A percentile compares a stretch with the other conserved stretches of the same genome.
These are phyloP conservation scores for Somion occarium DNA, from an alignment of 1,284 basidiomycete species.

Conservation along the genomic window DNA sequence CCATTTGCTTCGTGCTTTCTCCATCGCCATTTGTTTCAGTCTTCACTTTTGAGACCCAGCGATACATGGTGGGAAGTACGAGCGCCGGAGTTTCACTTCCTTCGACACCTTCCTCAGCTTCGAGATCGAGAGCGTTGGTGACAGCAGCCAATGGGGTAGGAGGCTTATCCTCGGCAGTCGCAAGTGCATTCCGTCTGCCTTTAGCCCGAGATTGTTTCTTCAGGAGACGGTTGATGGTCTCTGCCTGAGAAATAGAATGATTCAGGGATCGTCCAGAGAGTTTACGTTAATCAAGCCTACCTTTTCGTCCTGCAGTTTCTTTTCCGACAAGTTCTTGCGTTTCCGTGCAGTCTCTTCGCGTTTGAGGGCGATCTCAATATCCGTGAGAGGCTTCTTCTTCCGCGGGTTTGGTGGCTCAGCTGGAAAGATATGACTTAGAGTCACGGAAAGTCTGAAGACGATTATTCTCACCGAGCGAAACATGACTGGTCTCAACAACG, in stretches of 20 bases:
- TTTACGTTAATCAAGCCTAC: constrained; percentile 32
- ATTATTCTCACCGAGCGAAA: constrained; percentile 46
- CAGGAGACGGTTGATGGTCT: constrained; percentile 87
- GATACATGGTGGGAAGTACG: constrained; percentile 47
- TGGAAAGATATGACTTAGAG: constrained; percentile 7
- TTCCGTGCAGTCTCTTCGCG: constrained; percentile 85
- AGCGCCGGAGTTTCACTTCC: constrained; percentile 15
- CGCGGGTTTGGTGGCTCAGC: constrained; percentile 43
- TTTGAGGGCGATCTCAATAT: constrained; percentile 76
- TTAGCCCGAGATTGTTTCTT: constrained; percentile 80
- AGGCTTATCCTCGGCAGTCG: constrained; percentile 42
- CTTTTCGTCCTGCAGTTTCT: constrained; percentile 92
- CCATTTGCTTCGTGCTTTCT: constrained; percentile 26
- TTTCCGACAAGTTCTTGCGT: constrained; percentile 81
- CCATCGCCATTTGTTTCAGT: constrained; percentile 17
- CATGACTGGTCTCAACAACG: constrained; percentile 60
- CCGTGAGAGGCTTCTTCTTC: constrained; percentile 78
- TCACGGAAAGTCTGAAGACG: not conserved
- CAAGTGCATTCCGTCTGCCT: constrained; percentile 53
- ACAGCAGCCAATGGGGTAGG: constrained; percentile 29
- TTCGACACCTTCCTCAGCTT: constrained; percentile 25
- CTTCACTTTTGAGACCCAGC: constrained; percentile 54
- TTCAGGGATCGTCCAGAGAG: not conserved
- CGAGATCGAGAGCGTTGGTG: constrained; percentile 26
- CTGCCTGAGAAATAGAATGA: constrained; percentile 42